Percentiles rank a stretch among this genome's conserved stretches.
phyloP scores from a whole-genome alignment of 768 basidiomycete species.

The Naematelia aurantialba region DNA sequence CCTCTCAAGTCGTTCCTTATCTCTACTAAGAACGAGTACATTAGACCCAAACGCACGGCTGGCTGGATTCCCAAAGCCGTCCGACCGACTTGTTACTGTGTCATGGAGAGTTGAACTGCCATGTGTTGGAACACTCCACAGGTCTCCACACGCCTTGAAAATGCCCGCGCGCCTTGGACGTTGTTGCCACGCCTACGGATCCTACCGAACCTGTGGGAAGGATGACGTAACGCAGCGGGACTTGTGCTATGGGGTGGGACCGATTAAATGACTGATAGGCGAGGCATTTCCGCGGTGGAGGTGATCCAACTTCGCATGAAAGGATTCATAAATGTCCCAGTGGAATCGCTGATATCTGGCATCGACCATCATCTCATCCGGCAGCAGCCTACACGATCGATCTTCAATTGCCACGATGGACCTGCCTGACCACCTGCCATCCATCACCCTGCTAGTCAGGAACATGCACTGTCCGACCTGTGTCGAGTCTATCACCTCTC shows the following conservation, averaged over 20 bases:
- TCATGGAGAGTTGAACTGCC: no score
- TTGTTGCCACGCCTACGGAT: neutral
- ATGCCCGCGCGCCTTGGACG: no score
- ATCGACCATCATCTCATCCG: neutral
- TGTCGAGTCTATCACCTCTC: conserved; percentile 26
- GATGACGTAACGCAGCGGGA: neutral
- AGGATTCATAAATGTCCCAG: neutral
- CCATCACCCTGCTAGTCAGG: conserved; percentile 20
- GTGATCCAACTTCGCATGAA: neutral
- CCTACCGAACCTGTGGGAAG: neutral
- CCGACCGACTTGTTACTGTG: no score
- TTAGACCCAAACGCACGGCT: no score
- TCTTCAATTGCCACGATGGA: conserved; percentile 1
- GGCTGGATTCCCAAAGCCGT: no score
- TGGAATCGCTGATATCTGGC: neutral
- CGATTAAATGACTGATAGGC: neutral
- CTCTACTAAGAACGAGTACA: no score
- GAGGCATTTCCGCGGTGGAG: neutral
- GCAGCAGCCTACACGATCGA: neutral
- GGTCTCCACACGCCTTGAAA: no score
- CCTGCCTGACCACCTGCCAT: conserved; percentile 1
- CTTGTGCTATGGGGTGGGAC: neutral
- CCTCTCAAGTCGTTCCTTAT: no score
- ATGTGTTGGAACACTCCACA: no score
- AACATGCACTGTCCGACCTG: conserved; percentile 46